Conservation (phyloP, 2,329 filamentous ascomycete genomes). For the Tolypocladium tropicale region DNA sequence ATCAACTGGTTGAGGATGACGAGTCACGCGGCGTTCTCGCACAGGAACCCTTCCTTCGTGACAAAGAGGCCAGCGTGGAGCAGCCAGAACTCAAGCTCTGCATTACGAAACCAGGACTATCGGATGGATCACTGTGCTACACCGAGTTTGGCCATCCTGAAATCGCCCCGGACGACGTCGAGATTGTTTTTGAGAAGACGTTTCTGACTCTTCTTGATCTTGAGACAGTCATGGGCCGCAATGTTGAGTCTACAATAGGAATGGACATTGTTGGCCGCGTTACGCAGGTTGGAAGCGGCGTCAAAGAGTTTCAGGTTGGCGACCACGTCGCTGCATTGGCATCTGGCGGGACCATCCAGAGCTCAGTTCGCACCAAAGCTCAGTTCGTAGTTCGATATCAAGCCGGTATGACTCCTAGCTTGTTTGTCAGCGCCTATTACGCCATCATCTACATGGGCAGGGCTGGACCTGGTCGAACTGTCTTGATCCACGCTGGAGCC, state of each 20-base stretch:
- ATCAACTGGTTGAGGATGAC: slow-evolving; percentile 31
- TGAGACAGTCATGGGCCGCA: slow-evolving; percentile 22
- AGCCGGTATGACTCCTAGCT: slow-evolving; percentile 22
- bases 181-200: slow-evolving; percentile 27
- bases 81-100: slow-evolving; percentile 11
- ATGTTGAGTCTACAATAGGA: slow-evolving; percentile 20
- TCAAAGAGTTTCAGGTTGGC: slow-evolving; percentile 20
- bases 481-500: slow-evolving; percentile 34
- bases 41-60: slow-evolving; percentile 10
- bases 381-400: slow-evolving; percentile 23
- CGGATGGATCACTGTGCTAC: slow-evolving; percentile 15
- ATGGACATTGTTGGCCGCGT: slow-evolving; percentile 31
- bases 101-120: slow-evolving; percentile 15
- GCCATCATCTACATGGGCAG: slow-evolving; percentile 24
- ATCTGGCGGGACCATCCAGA: slow-evolving; percentile 23
- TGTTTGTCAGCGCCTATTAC: slow-evolving; percentile 31
- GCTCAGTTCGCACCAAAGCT: slow-evolving; percentile 19
- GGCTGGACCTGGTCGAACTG: slow-evolving; percentile 13
- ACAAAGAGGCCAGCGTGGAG: background rate
- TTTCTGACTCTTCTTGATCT: slow-evolving; percentile 26
- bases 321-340: slow-evolving; percentile 32
- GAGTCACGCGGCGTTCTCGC: slow-evolving; percentile 1
- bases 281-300: slow-evolving; percentile 19
- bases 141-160: slow-evolving; percentile 5
- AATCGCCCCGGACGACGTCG: slow-evolving; percentile 23